Evolutionary conservation across 31 red algal species (phyloP).

Genomic region (Porphyra umbilicalis): DNA sequence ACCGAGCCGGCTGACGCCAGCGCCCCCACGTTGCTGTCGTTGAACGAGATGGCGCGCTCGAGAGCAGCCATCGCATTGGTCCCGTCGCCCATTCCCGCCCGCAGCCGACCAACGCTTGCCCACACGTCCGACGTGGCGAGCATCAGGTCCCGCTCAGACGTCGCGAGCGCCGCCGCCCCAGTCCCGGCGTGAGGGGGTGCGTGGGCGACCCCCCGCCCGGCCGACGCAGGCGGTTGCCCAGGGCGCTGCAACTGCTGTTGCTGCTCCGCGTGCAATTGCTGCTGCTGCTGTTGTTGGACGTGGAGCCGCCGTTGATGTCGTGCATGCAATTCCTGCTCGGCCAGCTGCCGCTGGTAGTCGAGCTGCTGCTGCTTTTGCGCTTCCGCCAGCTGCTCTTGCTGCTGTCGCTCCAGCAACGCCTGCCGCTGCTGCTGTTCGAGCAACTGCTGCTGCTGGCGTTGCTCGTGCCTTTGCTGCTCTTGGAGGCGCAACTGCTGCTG

Average conservation of each 20-base stretch:
- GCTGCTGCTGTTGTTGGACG: background rate
- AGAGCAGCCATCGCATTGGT: background rate
- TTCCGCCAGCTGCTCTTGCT: background rate
- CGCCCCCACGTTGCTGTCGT: background rate
- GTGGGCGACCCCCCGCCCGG: background rate
- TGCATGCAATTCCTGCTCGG: background rate
- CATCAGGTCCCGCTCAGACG: background rate
- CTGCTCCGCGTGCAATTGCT: background rate
- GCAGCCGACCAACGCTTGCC: background rate
- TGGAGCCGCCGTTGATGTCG: background rate
- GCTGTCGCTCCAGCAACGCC: background rate
- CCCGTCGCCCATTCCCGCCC: background rate
- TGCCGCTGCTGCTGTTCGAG: background rate
- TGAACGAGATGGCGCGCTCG: background rate
- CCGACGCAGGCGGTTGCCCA: background rate
- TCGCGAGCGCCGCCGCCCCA: background rate
- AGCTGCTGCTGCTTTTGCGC: background rate
- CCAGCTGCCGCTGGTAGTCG: background rate
- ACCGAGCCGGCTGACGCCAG: background rate
- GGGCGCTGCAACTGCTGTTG: background rate
- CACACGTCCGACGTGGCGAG: background rate
- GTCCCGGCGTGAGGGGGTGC: too few relatives aligned
- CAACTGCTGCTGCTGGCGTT: constrained; percentile 1
- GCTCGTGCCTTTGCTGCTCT: background rate
- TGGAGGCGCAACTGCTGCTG: background rate